Evolutionary conservation across 2,329 filamentous ascomycete genomes (phyloP).

Genomic region (Colletotrichum sp.): DNA sequence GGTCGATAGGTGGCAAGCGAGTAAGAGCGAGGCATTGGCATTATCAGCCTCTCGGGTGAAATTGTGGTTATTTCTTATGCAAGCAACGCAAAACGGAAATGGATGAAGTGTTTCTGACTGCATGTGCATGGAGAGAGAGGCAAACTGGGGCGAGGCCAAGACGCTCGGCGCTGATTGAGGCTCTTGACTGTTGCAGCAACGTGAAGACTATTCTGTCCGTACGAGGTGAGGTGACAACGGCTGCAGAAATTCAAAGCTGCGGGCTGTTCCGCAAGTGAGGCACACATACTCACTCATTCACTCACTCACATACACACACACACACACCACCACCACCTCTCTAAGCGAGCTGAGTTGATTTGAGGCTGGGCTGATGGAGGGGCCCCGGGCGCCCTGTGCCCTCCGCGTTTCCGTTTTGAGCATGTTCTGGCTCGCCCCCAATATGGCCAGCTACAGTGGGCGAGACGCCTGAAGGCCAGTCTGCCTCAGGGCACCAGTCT

Average conservation of each 20-base stretch:
- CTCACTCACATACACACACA: too few species aligned
- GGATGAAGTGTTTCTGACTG: background rate
- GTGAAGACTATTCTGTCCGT: background rate
- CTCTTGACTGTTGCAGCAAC: background rate
- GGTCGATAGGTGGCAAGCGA: background rate
- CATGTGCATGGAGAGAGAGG: background rate
- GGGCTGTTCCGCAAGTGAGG: background rate
- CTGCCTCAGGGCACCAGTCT: background rate
- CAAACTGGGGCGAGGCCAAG: background rate
- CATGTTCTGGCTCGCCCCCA: background rate
- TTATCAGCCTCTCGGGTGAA: background rate
- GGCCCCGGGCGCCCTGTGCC: background rate
- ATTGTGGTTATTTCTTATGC: background rate
- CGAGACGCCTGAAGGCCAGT: background rate
- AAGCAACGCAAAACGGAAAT: background rate
- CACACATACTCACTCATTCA: background rate
- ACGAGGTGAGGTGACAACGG: background rate
- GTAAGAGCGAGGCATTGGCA: background rate
- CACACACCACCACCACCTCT: background rate
- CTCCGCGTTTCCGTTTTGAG: background rate
- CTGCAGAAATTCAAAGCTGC: background rate
- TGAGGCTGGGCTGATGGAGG: background rate
- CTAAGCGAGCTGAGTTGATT: background rate
- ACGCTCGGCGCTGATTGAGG: background rate
- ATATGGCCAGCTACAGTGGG: constrained; percentile 2